Percentiles rank a stretch among this genome's conserved stretches.
phyloP scores from a whole-genome alignment of 2,329 filamentous ascomycete genomes.

The Aspergillus ochraceus region DNA sequence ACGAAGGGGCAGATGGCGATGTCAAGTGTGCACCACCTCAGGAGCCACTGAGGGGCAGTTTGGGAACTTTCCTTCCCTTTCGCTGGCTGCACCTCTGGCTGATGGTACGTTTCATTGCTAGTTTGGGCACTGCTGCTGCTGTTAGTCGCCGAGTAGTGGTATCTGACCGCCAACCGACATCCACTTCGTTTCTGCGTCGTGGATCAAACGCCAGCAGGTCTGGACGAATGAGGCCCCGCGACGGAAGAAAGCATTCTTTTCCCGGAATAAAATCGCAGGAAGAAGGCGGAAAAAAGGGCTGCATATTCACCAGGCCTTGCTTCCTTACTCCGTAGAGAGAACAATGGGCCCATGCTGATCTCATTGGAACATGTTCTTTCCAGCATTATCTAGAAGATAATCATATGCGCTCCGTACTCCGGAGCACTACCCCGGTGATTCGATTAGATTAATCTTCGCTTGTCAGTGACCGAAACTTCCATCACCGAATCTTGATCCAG shows the following conservation, averaged over 20 bases:
- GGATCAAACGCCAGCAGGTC: conserved; percentile 7
- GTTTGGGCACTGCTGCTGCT: conserved; percentile 32
- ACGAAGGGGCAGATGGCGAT: conserved; percentile 10
- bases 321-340: background rate
- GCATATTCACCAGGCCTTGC: background rate
- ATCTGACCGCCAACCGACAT: conserved; percentile 23
- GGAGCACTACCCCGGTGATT: background rate
- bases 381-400: background rate
- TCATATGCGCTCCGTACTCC: background rate
- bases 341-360: background rate
- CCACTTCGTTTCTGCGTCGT: conserved; percentile 16
- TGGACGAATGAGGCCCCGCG: conserved; percentile 5
- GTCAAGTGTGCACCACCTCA: conserved; percentile 1
- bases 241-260: background rate
- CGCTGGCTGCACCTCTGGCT: conserved; percentile 9
- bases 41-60: conserved; percentile 14
- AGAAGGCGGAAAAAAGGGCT: conserved; percentile 4
- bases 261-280: background rate
- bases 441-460: conserved; percentile 1
- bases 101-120: conserved; percentile 17
- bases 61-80: background rate
- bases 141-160: conserved; percentile 21
- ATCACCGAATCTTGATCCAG: background rate
- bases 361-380: background rate
- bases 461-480: background rate